Evolutionary conservation across 352 stramenopile genomes (phyloP), one percentile per base, ranked within the genome.

Genomic region (Pythium angustatum): DNA sequence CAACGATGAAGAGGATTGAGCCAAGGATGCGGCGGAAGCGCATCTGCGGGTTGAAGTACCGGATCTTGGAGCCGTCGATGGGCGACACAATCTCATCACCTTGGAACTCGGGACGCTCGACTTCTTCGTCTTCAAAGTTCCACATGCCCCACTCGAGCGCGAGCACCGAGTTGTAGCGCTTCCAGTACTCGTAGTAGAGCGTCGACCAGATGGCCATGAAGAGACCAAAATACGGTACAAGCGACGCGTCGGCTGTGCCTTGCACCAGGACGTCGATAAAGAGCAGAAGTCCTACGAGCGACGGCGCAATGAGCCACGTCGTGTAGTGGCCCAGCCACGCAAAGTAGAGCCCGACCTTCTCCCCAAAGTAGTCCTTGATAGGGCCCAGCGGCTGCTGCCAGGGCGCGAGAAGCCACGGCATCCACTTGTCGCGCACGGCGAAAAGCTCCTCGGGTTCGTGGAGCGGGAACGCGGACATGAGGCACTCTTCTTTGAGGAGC

Each of bases 291-390:
- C 96, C 96, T 27, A 98, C 57, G 11, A 98, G 43, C 44, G 92
- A 93, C 24, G 97, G 88, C 21, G 91, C 86, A 15, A 99, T 84
- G 21, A 99, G 77, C 83, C 97, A 98, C 52, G 87, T 93, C 33
- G 94, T 98, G 71, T 96, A 98, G 75, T 98, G 94, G 27, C 83
- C 83, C 0, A 99, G 74, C 90, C 96, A 99, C 41, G 96, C 88
- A 72, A 99, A 99, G 83, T 99, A 99, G 58, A 99, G 94, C 1
- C 92, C 94, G 22, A 99, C 88, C 74, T 98, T 93, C 56, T 90
- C 84, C 33, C 84, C 84, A 59, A 90, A 93, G 54, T 93, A 93
- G 67, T 91, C 77, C 51, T 91, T 91, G 68, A 93, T 93, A n/a
- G 69, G 57, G 9, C 19, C 11, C 6, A 90, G 56, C 19, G 84